Conservation (phyloP, 2,329 filamentous ascomycete species). For the Neonectria sp. region DNA sequence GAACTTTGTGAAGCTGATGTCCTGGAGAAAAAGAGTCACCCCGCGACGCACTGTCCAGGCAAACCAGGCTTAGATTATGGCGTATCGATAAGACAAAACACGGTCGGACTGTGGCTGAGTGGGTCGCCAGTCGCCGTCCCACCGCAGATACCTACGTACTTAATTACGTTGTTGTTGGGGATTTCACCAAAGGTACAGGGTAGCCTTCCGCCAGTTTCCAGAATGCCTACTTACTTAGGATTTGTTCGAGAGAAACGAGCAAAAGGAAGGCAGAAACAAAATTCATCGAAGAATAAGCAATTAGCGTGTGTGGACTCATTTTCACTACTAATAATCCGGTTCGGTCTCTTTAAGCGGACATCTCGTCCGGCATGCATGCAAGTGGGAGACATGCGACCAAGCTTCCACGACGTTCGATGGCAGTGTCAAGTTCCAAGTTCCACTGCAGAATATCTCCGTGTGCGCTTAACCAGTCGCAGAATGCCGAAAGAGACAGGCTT, state of each 20-base stretch:
- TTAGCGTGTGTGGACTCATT: background rate
- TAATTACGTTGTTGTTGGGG: background rate
- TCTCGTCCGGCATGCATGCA: background rate
- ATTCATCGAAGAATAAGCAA: too few relatives aligned
- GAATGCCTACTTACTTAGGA: too few relatives aligned
- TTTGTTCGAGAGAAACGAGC: too few relatives aligned
- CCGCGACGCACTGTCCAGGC: constrained; percentile 17
- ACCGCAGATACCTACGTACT: too few relatives aligned
- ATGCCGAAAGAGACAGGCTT: background rate
- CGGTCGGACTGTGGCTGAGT: constrained; percentile 11
- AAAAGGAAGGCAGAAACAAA: too few relatives aligned
- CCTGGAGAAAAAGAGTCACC: constrained; percentile 29
- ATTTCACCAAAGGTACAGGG: too few relatives aligned
- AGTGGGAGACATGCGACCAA: background rate
- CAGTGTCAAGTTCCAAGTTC: background rate
- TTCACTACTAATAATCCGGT: background rate
- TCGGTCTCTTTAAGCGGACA: background rate
- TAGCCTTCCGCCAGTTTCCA: background rate
- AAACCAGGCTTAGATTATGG: constrained; percentile 2
- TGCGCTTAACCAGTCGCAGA: background rate
- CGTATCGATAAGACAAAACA: constrained; percentile 24
- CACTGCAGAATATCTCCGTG: background rate
- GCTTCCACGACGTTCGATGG: background rate
- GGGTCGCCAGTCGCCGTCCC: too few relatives aligned
- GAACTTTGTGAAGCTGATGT: background rate